Percentiles rank a stretch among this genome's conserved stretches.
Conservation (phyloP, 495 filamentous ascomycete genomes). For the Penicillium coffeae region DNA sequence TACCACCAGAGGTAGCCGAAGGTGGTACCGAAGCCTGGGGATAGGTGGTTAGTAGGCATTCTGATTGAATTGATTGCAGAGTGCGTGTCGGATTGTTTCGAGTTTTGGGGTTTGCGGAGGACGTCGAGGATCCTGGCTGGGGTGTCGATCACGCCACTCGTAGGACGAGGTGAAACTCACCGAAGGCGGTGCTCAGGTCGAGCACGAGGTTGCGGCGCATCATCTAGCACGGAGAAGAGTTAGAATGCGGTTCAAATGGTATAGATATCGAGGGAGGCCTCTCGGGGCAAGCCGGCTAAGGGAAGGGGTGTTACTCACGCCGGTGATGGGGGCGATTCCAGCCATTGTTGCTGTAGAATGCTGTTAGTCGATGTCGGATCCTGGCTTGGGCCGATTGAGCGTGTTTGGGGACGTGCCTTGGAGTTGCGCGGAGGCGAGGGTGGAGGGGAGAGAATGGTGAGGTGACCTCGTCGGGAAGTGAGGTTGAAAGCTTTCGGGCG, state of each 20-base stretch:
- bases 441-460: constrained; percentile 30
- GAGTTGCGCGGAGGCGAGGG: constrained; percentile 22
- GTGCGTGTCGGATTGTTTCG: neutral
- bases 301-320: constrained; percentile 39
- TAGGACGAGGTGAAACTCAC: constrained; percentile 43
- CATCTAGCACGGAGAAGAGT: constrained; percentile 48
- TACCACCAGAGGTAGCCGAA: constrained; percentile 80
- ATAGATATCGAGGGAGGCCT: constrained; percentile 12
- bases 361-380: constrained; percentile 17
- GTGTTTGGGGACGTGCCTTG: constrained; percentile 19
- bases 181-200: constrained; percentile 72
- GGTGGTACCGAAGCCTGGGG: constrained; percentile 61
- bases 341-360: constrained; percentile 36
- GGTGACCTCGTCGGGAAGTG: constrained; percentile 23
- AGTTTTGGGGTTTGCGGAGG: neutral
- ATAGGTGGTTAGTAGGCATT: neutral
- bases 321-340: constrained; percentile 45
- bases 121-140: constrained; percentile 4
- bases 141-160: constrained; percentile 20
- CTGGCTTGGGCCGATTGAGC: constrained; percentile 5
- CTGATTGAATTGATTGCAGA: too few species aligned
- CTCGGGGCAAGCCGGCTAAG: constrained; percentile 22
- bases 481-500: constrained; percentile 42
- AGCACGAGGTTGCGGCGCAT: constrained; percentile 70
- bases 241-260: neutral